Conservation (phyloP, 225 moss, liverwort and hornwort genomes). For the Pseudisothecium myosuroides region DNA sequence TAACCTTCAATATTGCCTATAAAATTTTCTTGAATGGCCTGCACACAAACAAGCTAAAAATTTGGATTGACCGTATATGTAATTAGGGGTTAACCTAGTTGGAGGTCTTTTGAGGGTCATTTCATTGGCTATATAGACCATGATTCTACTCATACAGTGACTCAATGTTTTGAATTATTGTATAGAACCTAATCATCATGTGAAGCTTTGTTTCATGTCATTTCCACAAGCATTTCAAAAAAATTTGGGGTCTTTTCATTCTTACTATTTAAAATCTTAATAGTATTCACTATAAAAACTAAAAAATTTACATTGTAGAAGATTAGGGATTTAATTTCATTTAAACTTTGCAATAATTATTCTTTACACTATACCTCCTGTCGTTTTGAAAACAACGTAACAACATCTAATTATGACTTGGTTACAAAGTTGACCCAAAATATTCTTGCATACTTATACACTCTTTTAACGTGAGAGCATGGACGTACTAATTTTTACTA, state of each 20-base stretch:
- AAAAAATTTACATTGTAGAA: background rate
- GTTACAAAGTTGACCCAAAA: background rate
- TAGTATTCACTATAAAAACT: too few species aligned
- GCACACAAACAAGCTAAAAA: accelerated
- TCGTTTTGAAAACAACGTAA: background rate
- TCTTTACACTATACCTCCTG: background rate
- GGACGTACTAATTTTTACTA: background rate
- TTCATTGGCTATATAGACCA: too few species aligned
- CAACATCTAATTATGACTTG: background rate
- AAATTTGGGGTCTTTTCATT: background rate
- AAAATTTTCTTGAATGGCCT: too few species aligned
- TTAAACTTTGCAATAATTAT: background rate
- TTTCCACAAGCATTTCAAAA: background rate
- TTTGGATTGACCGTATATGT: too few species aligned
- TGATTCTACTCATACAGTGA: too few species aligned
- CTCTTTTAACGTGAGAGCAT: background rate
- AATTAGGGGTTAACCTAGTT: background rate
- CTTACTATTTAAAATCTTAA: too few species aligned
- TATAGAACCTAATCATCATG: background rate
- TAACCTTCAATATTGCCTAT: too few species aligned
- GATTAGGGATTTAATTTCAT: background rate
- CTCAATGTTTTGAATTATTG: too few species aligned
- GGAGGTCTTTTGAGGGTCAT: background rate
- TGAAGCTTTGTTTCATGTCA: background rate
- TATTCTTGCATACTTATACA: background rate